These are phyloP conservation scores for Paragyromitra xinjiangensis DNA, from an alignment of 495 filamentous ascomycete genomes.

Conservation along the genomic window DNA sequence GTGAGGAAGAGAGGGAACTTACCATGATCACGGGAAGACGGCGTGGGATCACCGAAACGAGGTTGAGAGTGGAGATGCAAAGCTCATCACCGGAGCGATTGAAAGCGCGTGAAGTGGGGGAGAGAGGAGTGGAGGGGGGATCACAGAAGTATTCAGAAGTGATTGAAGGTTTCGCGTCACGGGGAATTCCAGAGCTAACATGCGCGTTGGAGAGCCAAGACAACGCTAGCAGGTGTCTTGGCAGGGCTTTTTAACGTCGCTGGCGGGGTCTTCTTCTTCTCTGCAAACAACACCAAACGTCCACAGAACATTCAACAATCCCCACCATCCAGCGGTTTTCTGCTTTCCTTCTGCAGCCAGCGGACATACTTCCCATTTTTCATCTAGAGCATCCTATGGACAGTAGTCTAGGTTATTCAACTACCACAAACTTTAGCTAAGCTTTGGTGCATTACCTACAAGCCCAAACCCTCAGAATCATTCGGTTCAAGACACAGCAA, in stretches of 20 bases:
- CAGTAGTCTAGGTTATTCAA: no score
- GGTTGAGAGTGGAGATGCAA: slow-evolving; percentile 1
- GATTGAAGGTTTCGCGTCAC: slow-evolving; percentile 36
- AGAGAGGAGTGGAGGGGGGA: background rate
- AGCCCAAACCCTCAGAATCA: no score
- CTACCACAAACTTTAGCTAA: no score
- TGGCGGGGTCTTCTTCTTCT: background rate
- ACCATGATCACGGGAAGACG: slow-evolving; percentile 28
- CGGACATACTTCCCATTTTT: no score
- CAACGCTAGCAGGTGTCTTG: slow-evolving; percentile 9
- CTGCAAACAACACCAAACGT: background rate
- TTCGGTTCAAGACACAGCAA: no score
- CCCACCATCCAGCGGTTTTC: no score
- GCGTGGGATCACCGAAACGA: slow-evolving; percentile 18
- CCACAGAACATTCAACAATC: background rate
- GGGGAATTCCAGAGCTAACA: slow-evolving; percentile 14
- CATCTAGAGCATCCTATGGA: no score
- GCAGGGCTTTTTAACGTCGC: slow-evolving; percentile 9
- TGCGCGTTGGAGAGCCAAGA: slow-evolving; percentile 19
- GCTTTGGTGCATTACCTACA: no score
- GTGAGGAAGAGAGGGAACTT: background rate
- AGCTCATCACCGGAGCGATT: slow-evolving; percentile 36
- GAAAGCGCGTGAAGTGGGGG: slow-evolving; percentile 1
- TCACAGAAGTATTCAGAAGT: background rate
- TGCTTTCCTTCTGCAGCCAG: no score